These are phyloP conservation scores for Cucurbita moschata DNA, from an alignment of 306 rosid genomes.

Conservation along the genomic window DNA sequence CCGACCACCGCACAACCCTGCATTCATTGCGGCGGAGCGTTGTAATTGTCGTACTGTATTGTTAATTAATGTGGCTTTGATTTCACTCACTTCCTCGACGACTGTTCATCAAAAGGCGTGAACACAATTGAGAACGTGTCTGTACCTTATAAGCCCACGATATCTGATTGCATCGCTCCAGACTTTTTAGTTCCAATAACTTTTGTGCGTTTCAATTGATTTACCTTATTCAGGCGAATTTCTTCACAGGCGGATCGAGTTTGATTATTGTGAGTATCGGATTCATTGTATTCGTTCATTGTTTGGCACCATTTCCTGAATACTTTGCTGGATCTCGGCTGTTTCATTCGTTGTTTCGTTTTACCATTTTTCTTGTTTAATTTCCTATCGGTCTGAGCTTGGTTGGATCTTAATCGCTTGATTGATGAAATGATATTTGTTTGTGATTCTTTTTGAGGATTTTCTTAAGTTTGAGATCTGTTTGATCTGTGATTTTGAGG, in stretches of 20 bases:
- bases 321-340: background rate
- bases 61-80: background rate
- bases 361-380: background rate
- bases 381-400: background rate
- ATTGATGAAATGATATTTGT: background rate
- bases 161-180: background rate
- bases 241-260: background rate
- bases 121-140: background rate
- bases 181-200: background rate
- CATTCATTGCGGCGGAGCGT: background rate
- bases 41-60: background rate
- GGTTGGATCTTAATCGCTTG: background rate
- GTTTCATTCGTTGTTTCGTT: background rate
- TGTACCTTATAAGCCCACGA: background rate
- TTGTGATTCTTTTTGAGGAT: background rate
- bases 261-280: background rate
- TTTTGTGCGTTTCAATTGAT: background rate
- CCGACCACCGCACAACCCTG: background rate
- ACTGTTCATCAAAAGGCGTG: background rate
- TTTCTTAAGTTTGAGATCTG: background rate
- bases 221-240: background rate
- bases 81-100: background rate
- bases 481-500: background rate
- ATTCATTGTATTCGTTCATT: background rate
- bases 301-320: background rate